These are phyloP conservation scores for Hypoxylon cercidicola DNA, from an alignment of 495 filamentous ascomycete genomes.

Conservation along the genomic window DNA sequence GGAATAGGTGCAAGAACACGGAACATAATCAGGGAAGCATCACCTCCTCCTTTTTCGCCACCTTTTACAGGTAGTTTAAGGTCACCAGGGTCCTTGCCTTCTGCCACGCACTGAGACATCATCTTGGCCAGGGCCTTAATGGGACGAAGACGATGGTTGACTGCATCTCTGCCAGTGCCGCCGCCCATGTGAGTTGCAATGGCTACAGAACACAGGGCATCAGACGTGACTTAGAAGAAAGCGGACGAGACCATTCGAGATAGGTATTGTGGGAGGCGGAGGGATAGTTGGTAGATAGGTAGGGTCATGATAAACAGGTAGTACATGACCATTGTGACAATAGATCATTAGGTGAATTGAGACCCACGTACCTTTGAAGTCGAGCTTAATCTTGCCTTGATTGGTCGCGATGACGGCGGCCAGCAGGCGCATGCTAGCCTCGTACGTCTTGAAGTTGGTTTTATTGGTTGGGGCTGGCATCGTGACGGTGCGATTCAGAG, in stretches of 20 bases:
- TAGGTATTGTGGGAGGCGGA: not conserved
- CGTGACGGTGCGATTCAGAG: slow-evolving; percentile 16
- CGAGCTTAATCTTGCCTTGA: slow-evolving; percentile 51
- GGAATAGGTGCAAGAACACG: not conserved
- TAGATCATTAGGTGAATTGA: not conserved
- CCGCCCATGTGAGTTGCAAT: slow-evolving; percentile 19
- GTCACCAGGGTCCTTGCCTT: slow-evolving; percentile 18
- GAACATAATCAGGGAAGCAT: not conserved
- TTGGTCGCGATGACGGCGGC: slow-evolving; percentile 62
- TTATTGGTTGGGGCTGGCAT: slow-evolving; percentile 46
- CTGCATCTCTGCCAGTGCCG: slow-evolving; percentile 32
- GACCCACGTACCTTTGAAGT: slow-evolving; percentile 60
- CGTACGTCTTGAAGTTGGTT: slow-evolving; percentile 60
- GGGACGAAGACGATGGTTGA: slow-evolving; percentile 57
- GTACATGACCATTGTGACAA: not conserved
- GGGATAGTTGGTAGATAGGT: too few relatives aligned
- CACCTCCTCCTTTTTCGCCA: slow-evolving; percentile 30
- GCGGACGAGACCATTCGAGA: not conserved
- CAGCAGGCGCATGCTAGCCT: slow-evolving; percentile 59
- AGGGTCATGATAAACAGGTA: not conserved
- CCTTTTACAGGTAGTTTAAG: not conserved
- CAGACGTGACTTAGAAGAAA: not conserved
- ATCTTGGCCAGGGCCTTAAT: slow-evolving; percentile 47
- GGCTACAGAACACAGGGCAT: not conserved
- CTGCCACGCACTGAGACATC: slow-evolving; percentile 20